phyloP scores from a whole-genome alignment of 495 filamentous ascomycete genomes.

The Aspergillus olivimuriae region DNA sequence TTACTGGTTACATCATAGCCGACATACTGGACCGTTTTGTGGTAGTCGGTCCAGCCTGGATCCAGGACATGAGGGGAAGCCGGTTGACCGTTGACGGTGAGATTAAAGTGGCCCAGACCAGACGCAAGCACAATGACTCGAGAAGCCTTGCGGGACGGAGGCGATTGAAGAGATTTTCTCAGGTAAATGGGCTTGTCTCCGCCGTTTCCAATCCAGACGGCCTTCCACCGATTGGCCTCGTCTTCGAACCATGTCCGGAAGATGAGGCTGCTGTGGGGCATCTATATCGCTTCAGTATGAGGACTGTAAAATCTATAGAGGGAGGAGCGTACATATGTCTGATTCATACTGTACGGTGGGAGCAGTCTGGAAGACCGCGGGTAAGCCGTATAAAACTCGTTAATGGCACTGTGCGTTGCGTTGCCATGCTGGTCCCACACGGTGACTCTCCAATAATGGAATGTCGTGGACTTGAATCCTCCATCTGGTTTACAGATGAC shows the following conservation, averaged over 20 bases:
- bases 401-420: slow-evolving; percentile 10
- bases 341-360: slow-evolving; percentile 27
- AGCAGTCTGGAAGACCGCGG: slow-evolving; percentile 15
- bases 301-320: background rate
- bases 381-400: slow-evolving; percentile 22
- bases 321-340: slow-evolving; percentile 14
- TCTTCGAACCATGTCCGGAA: slow-evolving; percentile 28
- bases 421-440: slow-evolving; percentile 15
- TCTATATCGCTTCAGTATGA: too few species aligned
- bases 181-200: slow-evolving; percentile 26
- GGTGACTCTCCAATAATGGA: slow-evolving; percentile 18
- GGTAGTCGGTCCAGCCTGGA: slow-evolving; percentile 28
- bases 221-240: slow-evolving; percentile 22
- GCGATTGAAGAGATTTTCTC: slow-evolving; percentile 15
- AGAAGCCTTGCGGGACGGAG: slow-evolving; percentile 4
- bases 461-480: slow-evolving; percentile 20
- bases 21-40: slow-evolving; percentile 20
- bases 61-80: slow-evolving; percentile 22
- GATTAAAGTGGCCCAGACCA: slow-evolving; percentile 24
- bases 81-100: slow-evolving; percentile 17
- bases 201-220: slow-evolving; percentile 26
- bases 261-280: slow-evolving; percentile 24
- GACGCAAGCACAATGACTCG: slow-evolving; percentile 21
- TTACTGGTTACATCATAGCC: slow-evolving; percentile 21
- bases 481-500: slow-evolving; percentile 16